Evolutionary conservation across 2,329 filamentous ascomycete species (phyloP), one percentile per base, ranked within the genome.

Genomic region (Colletotrichum abscissum): DNA sequence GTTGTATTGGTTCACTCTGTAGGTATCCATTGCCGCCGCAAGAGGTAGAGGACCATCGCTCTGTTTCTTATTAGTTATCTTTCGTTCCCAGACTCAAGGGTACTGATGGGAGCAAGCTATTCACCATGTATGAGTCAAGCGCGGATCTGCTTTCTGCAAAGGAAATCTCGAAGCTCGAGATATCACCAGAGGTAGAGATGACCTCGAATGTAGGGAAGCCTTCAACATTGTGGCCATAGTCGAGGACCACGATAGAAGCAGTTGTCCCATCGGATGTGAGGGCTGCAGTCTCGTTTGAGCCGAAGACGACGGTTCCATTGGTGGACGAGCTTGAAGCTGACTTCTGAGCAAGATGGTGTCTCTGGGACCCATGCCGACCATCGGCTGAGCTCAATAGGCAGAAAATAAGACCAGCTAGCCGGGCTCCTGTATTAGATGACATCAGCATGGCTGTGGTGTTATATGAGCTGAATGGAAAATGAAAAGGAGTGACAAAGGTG

Each of bases 21-120:
- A 83, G 1, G 79, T 81, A 58, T 83, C 81, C 80, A 83, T 82
- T 4, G 82, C 79, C 12, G 81, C 81, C 11, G 82, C 78, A 1
- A 84, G 74, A 12, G 78, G 74, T 11, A 83, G 66, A 9, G 82
- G 81, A 0, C 81, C 81, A 57, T 81, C 80, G 60, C 57, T 67
- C 72, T 67, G 46, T 58, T 8, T 5, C 6, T n/a, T 5, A 11
- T 26, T 11, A 49, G 33, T 55, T 26, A 19, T n/a, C 0, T n/a
- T 49, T n/a, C 1, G 16, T 49, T 49, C 35, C 28, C 7, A 12
- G 7, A 11, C n/a, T 49, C 28, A 30, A 12, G 55, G 5, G 16
- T 26, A 26, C 12, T 8, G 19, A 9, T 5, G 19, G 35, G 26
- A 12, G 4, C 5, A 3, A n/a, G 54, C 11, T n/a, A 5, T 2